phyloP scores from a whole-genome alignment of 192 early-diverging fungal genomes.

The Coemansia sp. region DNA sequence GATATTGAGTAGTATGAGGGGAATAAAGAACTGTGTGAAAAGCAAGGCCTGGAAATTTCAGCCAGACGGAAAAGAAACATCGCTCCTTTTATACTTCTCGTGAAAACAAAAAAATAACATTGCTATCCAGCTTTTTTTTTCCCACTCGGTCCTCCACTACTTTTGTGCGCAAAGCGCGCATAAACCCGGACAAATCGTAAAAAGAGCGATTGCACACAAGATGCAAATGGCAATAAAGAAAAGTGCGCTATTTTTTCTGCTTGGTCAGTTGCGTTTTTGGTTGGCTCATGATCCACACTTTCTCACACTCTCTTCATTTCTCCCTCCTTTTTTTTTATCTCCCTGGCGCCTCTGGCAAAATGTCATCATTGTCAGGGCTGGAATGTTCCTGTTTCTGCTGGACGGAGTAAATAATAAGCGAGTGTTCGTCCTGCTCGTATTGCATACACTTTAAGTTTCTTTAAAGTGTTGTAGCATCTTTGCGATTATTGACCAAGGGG shows the following conservation, averaged over 20 bases:
- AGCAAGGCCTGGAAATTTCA: too few relatives aligned
- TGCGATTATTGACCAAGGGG: not conserved
- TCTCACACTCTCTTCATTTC: not conserved
- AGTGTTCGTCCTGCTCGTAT: too few relatives aligned
- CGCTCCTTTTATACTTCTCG: slow-evolving; percentile 19
- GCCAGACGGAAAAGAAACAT: not conserved
- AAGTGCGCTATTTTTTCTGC: slow-evolving; percentile 9
- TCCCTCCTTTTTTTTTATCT: not conserved
- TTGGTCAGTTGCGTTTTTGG: not conserved
- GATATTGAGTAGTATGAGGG: too few relatives aligned
- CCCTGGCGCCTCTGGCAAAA: not conserved
- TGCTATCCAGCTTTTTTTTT: not conserved
- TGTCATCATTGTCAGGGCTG: not conserved
- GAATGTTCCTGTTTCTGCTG: not conserved
- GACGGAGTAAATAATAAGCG: too few relatives aligned
- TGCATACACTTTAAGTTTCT: too few relatives aligned
- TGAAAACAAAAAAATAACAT: not conserved
- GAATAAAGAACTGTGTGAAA: not conserved
- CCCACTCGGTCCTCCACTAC: not conserved
- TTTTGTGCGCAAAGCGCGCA: not conserved
- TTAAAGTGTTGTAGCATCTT: not conserved
- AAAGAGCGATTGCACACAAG: not conserved
- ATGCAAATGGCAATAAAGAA: not conserved
- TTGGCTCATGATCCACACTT: not conserved
- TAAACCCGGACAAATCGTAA: not conserved